These are phyloP conservation scores for Blastocystis sp. DNA, from an alignment of 352 stramenopile genomes.

Conservation along the genomic window DNA sequence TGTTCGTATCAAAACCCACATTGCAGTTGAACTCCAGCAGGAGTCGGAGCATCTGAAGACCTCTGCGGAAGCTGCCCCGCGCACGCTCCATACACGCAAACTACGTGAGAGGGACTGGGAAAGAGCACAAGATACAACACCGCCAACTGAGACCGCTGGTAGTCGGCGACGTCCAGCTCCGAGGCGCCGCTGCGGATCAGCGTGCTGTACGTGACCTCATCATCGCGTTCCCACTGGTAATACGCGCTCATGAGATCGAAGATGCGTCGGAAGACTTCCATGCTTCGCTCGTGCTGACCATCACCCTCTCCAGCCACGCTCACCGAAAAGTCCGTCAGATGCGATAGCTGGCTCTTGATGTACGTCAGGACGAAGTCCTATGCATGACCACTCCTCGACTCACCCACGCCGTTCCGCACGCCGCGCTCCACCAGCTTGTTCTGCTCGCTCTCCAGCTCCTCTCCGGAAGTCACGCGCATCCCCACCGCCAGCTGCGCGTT, in stretches of 20 bases:
- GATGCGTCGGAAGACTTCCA: neutral
- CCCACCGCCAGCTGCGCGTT: neutral
- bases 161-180: conserved; percentile 8
- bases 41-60: neutral
- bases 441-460: neutral
- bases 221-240: neutral
- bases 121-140: conserved; percentile 15
- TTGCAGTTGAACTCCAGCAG: conserved; percentile 43
- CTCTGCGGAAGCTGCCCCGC: neutral
- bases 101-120: neutral
- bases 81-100: neutral
- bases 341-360: neutral
- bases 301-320: neutral
- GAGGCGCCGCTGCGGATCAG: neutral
- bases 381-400: neutral
- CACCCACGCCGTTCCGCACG: neutral
- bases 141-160: conserved; percentile 14
- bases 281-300: neutral
- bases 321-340: neutral
- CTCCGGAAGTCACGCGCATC: neutral
- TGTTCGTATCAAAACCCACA: neutral
- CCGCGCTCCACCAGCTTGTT: neutral
- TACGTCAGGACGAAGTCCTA: neutral
- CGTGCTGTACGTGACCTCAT: neutral
- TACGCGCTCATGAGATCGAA: neutral